These are phyloP conservation scores for Leucogyrophana mollusca DNA, from an alignment of 768 basidiomycete genomes.

Conservation along the genomic window DNA sequence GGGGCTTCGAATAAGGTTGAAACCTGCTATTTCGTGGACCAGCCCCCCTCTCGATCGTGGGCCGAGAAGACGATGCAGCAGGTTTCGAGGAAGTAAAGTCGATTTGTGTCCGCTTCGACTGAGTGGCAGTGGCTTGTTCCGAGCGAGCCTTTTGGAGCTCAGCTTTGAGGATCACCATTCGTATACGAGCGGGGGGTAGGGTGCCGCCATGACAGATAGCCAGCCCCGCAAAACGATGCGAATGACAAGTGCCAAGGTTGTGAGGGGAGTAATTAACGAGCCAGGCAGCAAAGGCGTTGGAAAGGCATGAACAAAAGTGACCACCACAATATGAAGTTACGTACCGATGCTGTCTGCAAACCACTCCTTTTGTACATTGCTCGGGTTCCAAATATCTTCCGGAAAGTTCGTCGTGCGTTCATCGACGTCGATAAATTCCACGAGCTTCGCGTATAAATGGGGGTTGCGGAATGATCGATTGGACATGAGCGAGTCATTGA, in stretches of 20 bases:
- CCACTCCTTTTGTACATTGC: slow-evolving; percentile 65
- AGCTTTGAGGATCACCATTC: slow-evolving; percentile 39
- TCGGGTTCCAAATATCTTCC: slow-evolving; percentile 68
- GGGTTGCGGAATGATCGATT: slow-evolving; percentile 95
- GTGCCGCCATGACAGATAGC: slow-evolving; percentile 1
- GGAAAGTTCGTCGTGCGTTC: slow-evolving; percentile 88
- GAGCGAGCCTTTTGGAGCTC: slow-evolving; percentile 59
- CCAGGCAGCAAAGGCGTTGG: slow-evolving; percentile 3
- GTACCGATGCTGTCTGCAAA: slow-evolving; percentile 77
- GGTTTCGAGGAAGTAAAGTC: slow-evolving; percentile 47
- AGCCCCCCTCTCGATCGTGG: slow-evolving; percentile 14
- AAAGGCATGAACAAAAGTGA: slow-evolving; percentile 28
- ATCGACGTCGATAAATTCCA: slow-evolving; percentile 91
- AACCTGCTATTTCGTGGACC: slow-evolving; percentile 23
- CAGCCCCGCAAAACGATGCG: neutral
- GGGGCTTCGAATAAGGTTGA: slow-evolving; percentile 21
- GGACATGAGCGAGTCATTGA: slow-evolving; percentile 94
- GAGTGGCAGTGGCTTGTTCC: slow-evolving; percentile 55
- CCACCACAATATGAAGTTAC: slow-evolving; percentile 23
- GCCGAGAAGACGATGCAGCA: slow-evolving; percentile 8
- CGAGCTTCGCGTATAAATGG: slow-evolving; percentile 91
- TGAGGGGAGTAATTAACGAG: neutral
- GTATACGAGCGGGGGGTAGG: neutral
- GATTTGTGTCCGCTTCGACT: slow-evolving; percentile 62
- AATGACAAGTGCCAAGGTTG: neutral